Base-by-base conservation (phyloP, 1,284 basidiomycete species). In the Austroboletus novae-zelandiae region DNA sequence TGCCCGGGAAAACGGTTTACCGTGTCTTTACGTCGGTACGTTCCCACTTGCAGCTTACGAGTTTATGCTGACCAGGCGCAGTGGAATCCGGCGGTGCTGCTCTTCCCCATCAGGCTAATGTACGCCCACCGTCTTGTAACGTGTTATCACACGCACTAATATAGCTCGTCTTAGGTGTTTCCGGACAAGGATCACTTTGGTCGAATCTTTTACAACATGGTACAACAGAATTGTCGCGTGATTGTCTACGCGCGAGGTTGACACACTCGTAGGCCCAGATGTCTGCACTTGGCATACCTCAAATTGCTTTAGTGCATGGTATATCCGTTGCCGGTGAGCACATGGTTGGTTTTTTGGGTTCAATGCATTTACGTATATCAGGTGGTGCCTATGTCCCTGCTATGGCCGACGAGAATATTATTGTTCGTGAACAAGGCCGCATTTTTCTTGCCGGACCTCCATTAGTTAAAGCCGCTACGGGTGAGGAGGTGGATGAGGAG, bases 361-460 rank as follows among this genome's bases (percentile, higher is more conserved):
- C 55, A 17, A 49, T 34, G 45, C 32, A 31, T 51, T 55, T 48
- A 53, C 52, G 50, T 48, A 32, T 39, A 47, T 73, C 69, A 83
- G 86, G 80, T 50, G 91, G 92, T 49, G 91, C 91, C 13, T 97
- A 98, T 69, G 92, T 97, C 40, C 94, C 94, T 29, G 93, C 94
- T 3, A 96, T 98, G 92, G 91, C 93, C 1, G 94, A 98, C 62
- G 90, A 95, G 68, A 97, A 94, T 55, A 86, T 98, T 62, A 98
- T 97, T 57, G 95, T 98, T 42, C 82, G 85, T 52, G 89, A 95
- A 54, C 94, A 97, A 74, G 94, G 95, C 0, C 87, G 83, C 40
- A 97, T 98, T 60, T 98, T 97, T 74, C 78, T 98, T n/a, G 94
- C 94, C 14, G 95, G 94, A 0, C 95, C 95, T 14, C 94, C 94